Conservation (phyloP, 306 rosid species). For the Pterocarpus santalinus region DNA sequence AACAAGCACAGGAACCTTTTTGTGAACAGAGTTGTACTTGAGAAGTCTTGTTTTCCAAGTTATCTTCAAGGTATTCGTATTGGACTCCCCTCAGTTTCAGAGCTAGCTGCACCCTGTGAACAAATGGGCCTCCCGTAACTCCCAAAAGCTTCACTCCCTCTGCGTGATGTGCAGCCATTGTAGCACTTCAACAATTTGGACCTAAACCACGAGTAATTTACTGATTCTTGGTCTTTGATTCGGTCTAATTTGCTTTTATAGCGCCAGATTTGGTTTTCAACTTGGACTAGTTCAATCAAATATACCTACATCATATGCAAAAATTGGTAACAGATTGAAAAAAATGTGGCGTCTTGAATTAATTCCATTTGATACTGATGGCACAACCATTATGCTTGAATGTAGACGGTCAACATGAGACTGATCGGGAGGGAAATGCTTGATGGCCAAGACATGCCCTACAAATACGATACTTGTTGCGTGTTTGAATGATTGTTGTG, state of each 20-base stretch:
- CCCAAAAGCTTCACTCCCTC: conserved; percentile 52
- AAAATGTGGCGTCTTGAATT: too few species aligned
- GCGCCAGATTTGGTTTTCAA: too few species aligned
- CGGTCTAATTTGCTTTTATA: neutral
- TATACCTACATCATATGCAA: too few species aligned
- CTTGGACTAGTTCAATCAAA: too few species aligned
- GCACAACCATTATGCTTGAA: too few species aligned
- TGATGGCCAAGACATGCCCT: too few species aligned
- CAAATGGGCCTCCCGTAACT: conserved; percentile 46
- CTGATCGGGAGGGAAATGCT: too few species aligned
- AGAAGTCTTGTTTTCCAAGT: conserved; percentile 52
- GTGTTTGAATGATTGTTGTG: too few species aligned
- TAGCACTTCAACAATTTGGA: neutral
- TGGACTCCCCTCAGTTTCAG: conserved; percentile 60
- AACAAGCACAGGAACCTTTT: neutral
- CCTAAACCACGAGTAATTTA: neutral
- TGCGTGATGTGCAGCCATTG: conserved; percentile 9
- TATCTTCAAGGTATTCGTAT: conserved; percentile 49
- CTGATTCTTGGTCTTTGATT: neutral
- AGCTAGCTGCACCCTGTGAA: conserved; percentile 50
- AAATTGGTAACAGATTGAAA: too few species aligned
- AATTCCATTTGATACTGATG: too few species aligned
- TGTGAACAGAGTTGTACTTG: conserved; percentile 57
- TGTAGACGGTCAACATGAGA: too few species aligned
- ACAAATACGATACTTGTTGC: too few species aligned